These are phyloP conservation scores for Pseudocercospora pini-densiflorae DNA, from an alignment of 2,329 filamentous ascomycete genomes.

Conservation along the genomic window DNA sequence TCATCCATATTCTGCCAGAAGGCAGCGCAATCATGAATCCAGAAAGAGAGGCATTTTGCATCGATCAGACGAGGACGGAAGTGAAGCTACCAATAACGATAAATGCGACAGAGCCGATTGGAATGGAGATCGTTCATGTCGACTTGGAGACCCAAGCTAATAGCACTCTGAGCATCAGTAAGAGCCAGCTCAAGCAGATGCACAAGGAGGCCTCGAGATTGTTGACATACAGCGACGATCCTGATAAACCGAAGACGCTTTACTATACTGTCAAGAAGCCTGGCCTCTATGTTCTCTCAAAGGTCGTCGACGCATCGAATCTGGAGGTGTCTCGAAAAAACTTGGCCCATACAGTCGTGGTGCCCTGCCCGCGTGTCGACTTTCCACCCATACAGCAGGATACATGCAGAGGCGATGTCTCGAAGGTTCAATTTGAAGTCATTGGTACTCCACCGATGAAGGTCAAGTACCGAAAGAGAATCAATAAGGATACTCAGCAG, in stretches of 20 bases:
- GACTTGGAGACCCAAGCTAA: conserved; percentile 81
- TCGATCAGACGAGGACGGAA: conserved; percentile 66
- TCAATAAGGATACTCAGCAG: conserved; percentile 81
- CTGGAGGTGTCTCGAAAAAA: conserved; percentile 62
- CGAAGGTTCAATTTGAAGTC: conserved; percentile 81
- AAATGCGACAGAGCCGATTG: conserved; percentile 87
- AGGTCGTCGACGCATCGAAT: conserved; percentile 90
- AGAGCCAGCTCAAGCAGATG: conserved; percentile 75
- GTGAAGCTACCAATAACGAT: conserved; percentile 82
- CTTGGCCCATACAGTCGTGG: conserved; percentile 85
- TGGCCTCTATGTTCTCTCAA: conserved; percentile 82
- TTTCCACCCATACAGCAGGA: conserved; percentile 69
- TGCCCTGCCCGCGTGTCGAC: conserved; percentile 79
- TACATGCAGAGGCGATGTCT: conserved; percentile 86
- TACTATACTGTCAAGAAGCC: conserved; percentile 80
- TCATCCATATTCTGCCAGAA: conserved; percentile 96
- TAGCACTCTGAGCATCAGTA: conserved; percentile 77
- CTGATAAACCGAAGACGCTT: conserved; percentile 53
- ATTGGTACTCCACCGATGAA: conserved; percentile 88
- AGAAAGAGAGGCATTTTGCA: conserved; percentile 77
- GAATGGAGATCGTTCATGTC: conserved; percentile 85
- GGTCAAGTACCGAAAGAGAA: conserved; percentile 86
- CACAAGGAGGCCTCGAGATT: conserved; percentile 70
- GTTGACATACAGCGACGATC: conserved; percentile 51
- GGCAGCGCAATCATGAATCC: conserved; percentile 89